A percentile compares a stretch with the other conserved stretches of the same genome.
Conservation (phyloP, 345 rosid species). For the Melastoma malabathricum region DNA sequence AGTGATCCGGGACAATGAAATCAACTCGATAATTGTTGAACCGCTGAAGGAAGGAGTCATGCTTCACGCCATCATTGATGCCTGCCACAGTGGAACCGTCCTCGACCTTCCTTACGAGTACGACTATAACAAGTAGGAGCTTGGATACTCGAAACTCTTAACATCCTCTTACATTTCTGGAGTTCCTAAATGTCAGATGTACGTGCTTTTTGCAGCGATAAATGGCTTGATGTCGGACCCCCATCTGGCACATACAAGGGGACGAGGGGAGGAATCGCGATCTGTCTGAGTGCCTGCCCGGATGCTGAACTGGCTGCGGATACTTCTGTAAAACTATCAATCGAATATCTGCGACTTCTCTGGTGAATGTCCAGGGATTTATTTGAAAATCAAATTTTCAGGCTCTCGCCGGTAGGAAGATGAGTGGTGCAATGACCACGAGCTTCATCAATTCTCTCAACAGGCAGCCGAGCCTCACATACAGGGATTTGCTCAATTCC, state of each 20-base stretch:
- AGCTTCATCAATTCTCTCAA: slow-evolving; percentile 15
- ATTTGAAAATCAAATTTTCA: slow-evolving; percentile 6
- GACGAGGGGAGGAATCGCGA: slow-evolving; percentile 42
- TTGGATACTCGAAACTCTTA: background rate
- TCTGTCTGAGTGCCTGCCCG: slow-evolving; percentile 38
- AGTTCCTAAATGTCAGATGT: background rate
- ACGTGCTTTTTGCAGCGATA: slow-evolving; percentile 9
- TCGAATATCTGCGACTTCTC: background rate
- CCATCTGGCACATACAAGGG: slow-evolving; percentile 26
- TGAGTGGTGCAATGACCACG: slow-evolving; percentile 37
- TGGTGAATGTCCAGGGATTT: background rate
- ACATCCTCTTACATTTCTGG: background rate
- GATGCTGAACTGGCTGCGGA: slow-evolving; percentile 32
- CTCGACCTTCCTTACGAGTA: slow-evolving; percentile 37
- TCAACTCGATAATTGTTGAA: slow-evolving; percentile 29
- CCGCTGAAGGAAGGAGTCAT: slow-evolving; percentile 33
- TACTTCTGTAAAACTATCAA: slow-evolving; percentile 19
- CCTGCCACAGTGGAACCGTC: slow-evolving; percentile 62
- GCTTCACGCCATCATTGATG: slow-evolving; percentile 52
- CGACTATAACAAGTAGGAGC: slow-evolving; percentile 17
- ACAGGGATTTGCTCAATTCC: slow-evolving; percentile 17
- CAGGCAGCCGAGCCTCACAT: slow-evolving; percentile 11
- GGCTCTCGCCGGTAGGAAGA: slow-evolving; percentile 21
- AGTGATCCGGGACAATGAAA: slow-evolving; percentile 33
- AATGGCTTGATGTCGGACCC: slow-evolving; percentile 20